Evolutionary conservation across 177 flowering plant genomes (phyloP).

Genomic region (Vitis hybrid): DNA sequence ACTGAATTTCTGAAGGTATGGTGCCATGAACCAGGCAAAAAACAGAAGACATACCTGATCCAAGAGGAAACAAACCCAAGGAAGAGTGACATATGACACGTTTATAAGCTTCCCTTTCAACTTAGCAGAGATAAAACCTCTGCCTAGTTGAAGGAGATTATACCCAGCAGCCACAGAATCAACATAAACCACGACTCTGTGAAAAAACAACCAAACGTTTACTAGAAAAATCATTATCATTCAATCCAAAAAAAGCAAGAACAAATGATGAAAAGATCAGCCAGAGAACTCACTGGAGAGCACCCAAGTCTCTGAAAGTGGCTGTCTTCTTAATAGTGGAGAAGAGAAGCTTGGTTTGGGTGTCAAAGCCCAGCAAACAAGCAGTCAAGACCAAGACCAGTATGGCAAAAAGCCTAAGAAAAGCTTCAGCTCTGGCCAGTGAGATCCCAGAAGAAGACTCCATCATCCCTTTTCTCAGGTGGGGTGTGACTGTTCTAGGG

Average conservation of each 20-base stretch:
- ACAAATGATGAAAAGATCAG: neutral
- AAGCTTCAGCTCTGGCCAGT: slow-evolving; percentile 20
- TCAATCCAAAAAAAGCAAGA: neutral
- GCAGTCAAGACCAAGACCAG: slow-evolving; percentile 33
- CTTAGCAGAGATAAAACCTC: slow-evolving; percentile 15
- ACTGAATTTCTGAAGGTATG: neutral
- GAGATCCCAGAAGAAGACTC: no score
- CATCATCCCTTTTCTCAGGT: slow-evolving; percentile 14
- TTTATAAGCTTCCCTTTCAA: slow-evolving; percentile 12
- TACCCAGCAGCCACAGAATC: slow-evolving; percentile 55
- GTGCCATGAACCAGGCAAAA: neutral
- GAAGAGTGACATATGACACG: slow-evolving; percentile 16
- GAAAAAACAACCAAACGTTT: neutral
- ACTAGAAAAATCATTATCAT: no score
- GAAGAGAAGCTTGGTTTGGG: slow-evolving; percentile 44
- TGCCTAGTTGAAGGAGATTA: slow-evolving; percentile 47
- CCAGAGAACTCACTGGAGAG: slow-evolving; percentile 36
- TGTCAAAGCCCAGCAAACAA: slow-evolving; percentile 43
- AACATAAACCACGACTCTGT: slow-evolving; percentile 43
- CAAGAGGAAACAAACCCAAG: slow-evolving; percentile 52
- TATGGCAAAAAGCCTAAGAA: slow-evolving; percentile 32
- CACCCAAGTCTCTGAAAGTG: slow-evolving; percentile 40
- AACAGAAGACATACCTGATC: slow-evolving; percentile 61
- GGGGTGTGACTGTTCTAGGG: neutral
- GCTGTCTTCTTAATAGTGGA: slow-evolving; percentile 28